Percentiles rank a stretch among this genome's conserved stretches.
These are phyloP conservation scores for Boletus patriciae DNA, from an alignment of 768 basidiomycete genomes.

Conservation along the genomic window DNA sequence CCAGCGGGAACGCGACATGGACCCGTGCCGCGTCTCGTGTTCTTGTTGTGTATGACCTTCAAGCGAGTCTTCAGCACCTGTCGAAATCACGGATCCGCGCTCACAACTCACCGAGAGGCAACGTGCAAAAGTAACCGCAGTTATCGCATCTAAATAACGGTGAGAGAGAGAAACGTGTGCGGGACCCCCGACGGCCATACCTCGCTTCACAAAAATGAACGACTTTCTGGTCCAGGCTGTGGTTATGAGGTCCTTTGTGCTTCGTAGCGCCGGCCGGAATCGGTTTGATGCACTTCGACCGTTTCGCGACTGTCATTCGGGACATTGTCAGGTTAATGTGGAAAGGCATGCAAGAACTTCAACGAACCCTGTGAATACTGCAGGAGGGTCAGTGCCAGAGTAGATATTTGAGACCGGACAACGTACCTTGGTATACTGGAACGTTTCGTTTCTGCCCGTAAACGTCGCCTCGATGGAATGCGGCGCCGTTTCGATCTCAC, in stretches of 20 bases:
- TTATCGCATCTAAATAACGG: conserved; percentile 42
- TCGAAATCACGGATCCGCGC: rapidly evolving
- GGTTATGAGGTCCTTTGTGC: conserved; percentile 52
- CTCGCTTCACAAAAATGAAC: conserved; percentile 57
- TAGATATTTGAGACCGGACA: background rate
- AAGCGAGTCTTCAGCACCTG: background rate
- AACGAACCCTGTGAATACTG: conserved; percentile 56
- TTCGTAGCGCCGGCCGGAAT: conserved; percentile 43
- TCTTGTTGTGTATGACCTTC: conserved; percentile 59
- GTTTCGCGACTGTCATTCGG: conserved; percentile 43
- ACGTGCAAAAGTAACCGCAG: conserved; percentile 59
- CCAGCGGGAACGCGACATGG: conserved; percentile 61
- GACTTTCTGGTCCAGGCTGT: conserved; percentile 43
- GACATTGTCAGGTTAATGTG: background rate
- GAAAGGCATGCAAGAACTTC: background rate
- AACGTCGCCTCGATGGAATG: conserved; percentile 63
- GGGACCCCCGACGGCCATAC: conserved; percentile 26
- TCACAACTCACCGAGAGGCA: conserved; percentile 48
- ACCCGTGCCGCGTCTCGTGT: conserved; percentile 64
- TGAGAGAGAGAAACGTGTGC: background rate
- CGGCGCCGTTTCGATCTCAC: conserved; percentile 58
- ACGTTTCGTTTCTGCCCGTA: conserved; percentile 57
- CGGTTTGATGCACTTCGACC: conserved; percentile 47
- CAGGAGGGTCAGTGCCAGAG: background rate
- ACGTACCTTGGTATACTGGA: conserved; percentile 62